phyloP scores from a whole-genome alignment of 495 filamentous ascomycete genomes.

The Filosporella fistucella region DNA sequence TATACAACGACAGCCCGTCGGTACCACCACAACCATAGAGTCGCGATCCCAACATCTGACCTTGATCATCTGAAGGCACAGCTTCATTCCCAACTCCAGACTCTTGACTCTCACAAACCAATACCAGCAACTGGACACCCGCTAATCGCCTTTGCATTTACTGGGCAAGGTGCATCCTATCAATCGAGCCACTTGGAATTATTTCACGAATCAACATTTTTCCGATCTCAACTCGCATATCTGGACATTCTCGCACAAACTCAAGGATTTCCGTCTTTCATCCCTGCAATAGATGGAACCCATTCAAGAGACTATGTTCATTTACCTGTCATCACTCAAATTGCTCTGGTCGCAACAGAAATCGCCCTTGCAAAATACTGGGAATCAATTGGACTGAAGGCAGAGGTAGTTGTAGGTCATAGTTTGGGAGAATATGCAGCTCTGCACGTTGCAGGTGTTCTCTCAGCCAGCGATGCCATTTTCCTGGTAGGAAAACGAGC shows the following conservation, averaged over 20 bases:
- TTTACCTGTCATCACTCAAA: constrained; percentile 68
- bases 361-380: constrained; percentile 81
- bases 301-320: constrained; percentile 49
- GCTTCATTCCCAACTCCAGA: background rate
- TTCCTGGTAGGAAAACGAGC: constrained; percentile 76
- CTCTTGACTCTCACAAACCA: background rate
- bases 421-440: constrained; percentile 87
- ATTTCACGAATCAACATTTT: constrained; percentile 56
- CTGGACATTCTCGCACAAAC: constrained; percentile 62
- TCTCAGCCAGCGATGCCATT: constrained; percentile 74
- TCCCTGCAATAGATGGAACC: constrained; percentile 59
- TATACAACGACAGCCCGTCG: constrained; percentile 79
- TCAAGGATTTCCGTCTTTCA: constrained; percentile 65
- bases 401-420: constrained; percentile 77
- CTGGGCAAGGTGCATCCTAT: constrained; percentile 64
- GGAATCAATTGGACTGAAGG: constrained; percentile 70
- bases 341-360: constrained; percentile 72
- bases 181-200: constrained; percentile 63
- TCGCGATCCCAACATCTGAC: constrained; percentile 45
- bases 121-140: background rate
- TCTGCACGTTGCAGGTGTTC: constrained; percentile 71
- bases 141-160: constrained; percentile 58
- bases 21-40: constrained; percentile 69
- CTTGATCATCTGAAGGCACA: background rate
- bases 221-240: constrained; percentile 63